These are phyloP conservation scores for Rhodotorula graminis DNA, from an alignment of 768 basidiomycete genomes.

Conservation along the genomic window DNA sequence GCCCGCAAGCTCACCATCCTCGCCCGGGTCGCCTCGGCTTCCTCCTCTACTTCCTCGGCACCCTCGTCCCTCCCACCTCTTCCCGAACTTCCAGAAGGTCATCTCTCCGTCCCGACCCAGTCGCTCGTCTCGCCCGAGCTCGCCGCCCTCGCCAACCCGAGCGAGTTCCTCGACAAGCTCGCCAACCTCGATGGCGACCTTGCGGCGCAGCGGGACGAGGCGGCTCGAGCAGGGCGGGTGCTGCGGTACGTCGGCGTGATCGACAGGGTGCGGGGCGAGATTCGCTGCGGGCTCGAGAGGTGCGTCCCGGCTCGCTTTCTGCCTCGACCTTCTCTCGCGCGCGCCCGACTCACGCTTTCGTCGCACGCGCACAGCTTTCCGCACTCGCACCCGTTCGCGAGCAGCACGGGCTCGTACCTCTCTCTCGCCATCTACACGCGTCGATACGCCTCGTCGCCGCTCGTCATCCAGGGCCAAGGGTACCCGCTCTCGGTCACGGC, in stretches of 20 bases:
- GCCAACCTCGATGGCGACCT: slow-evolving; percentile 77
- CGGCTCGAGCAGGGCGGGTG: slow-evolving; percentile 70
- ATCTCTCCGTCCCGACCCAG: slow-evolving; percentile 68
- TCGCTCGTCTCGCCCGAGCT: slow-evolving; percentile 79
- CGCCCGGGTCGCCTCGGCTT: slow-evolving; percentile 57
- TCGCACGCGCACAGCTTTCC: slow-evolving; percentile 61
- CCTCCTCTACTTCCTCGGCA: slow-evolving; percentile 18
- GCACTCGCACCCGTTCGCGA: slow-evolving; percentile 83
- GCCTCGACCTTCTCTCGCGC: background rate
- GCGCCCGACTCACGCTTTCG: background rate
- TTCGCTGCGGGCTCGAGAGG: slow-evolving; percentile 85
- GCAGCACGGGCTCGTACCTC: slow-evolving; percentile 92
- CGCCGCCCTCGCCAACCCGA: slow-evolving; percentile 63
- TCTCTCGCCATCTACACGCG: slow-evolving; percentile 95
- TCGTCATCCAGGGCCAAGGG: slow-evolving; percentile 91
- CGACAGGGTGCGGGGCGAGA: slow-evolving; percentile 64
- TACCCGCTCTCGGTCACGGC: slow-evolving; percentile 95
- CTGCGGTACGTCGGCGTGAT: slow-evolving; percentile 91
- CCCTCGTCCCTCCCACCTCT: slow-evolving; percentile 38
- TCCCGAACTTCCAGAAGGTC: slow-evolving; percentile 62
- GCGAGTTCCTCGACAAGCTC: slow-evolving; percentile 72
- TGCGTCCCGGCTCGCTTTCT: slow-evolving; percentile 50
- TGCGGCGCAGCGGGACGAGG: slow-evolving; percentile 65
- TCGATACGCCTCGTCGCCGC: slow-evolving; percentile 75
- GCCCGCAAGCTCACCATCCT: slow-evolving; percentile 95